Conservation (phyloP, 495 filamentous ascomycete genomes). For the Hypomontagnella submonticulosa region DNA sequence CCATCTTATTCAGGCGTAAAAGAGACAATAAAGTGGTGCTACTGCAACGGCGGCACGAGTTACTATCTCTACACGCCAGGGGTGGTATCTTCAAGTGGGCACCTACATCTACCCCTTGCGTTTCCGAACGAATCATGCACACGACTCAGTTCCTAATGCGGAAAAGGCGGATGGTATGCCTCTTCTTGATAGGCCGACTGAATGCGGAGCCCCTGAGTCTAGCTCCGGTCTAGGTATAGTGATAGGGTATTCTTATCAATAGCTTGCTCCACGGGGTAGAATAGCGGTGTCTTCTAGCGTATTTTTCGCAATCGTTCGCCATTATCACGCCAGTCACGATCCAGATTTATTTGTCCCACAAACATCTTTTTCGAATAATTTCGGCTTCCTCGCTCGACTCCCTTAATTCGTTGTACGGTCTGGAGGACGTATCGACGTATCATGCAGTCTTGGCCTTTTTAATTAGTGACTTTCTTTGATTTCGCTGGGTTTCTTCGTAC, state of each 20-base stretch:
- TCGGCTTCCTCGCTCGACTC: constrained; percentile 1
- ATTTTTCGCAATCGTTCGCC: constrained; percentile 40
- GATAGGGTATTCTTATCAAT: constrained; percentile 42
- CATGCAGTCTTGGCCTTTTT: constrained; percentile 28
- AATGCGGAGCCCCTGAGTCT: constrained; percentile 1
- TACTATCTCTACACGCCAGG: constrained; percentile 24
- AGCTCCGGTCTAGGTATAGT: constrained; percentile 25
- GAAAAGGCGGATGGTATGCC: constrained; percentile 17
- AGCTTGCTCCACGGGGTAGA: constrained; percentile 35
- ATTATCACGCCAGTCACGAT: constrained; percentile 41
- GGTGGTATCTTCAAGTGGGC: constrained; percentile 22
- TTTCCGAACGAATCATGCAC: constrained; percentile 37
- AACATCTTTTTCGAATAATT: constrained; percentile 7
- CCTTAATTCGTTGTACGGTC: constrained; percentile 3
- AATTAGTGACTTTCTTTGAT: constrained; percentile 1
- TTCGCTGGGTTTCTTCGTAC: constrained; percentile 2
- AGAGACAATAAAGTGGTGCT: constrained; percentile 26
- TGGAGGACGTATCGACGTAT: neutral
- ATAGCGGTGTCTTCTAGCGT: constrained; percentile 41
- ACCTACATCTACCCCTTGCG: constrained; percentile 21
- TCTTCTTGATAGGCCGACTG: constrained; percentile 18
- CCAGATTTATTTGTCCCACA: constrained; percentile 33
- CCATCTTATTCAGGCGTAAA: constrained; percentile 26
- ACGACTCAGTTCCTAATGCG: constrained; percentile 28
- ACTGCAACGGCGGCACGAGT: constrained; percentile 29